Evolutionary conservation across 805 yeast genomes (phyloP).

Genomic region (Candida alai): DNA sequence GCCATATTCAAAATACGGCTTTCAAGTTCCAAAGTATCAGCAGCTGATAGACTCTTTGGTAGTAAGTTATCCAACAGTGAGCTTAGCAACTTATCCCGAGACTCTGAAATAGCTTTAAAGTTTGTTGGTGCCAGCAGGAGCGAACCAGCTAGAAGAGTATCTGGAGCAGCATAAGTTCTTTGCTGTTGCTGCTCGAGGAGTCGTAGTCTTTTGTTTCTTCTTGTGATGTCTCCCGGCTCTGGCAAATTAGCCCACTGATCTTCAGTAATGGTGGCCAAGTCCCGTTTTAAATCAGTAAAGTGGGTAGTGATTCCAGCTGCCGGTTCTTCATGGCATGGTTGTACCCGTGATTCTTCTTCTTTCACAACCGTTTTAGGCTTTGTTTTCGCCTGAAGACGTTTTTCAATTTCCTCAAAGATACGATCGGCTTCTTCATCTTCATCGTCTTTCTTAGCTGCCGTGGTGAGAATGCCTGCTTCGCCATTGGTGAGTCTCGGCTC

Average conservation of each 20-base stretch:
- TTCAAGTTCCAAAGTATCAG: conserved; percentile 22
- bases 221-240: conserved; percentile 84
- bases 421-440: conserved; percentile 79
- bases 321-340: too few relatives aligned
- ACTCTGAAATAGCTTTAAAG: conserved; percentile 55
- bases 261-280: conserved; percentile 51
- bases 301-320: conserved; percentile 25
- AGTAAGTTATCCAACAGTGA: conserved; percentile 44
- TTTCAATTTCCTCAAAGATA: conserved; percentile 66
- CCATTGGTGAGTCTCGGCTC: conserved; percentile 20
- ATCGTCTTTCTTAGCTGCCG: conserved; percentile 23
- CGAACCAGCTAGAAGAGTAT: conserved; percentile 48
- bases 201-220: conserved; percentile 69
- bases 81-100: conserved; percentile 57
- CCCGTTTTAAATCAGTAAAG: conserved; percentile 67
- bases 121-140: conserved; percentile 30
- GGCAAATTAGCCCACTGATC: conserved; percentile 83
- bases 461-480: conserved; percentile 32
- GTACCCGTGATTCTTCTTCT: conserved; percentile 22
- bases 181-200: conserved; percentile 57
- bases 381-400: conserved; percentile 27
- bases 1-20: conserved; percentile 12
- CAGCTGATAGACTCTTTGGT: conserved; percentile 10
- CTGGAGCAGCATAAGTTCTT: conserved; percentile 82
- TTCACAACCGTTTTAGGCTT: conserved; percentile 10